phyloP scores from a whole-genome alignment of 306 rosid species.

The Quercus alba region DNA sequence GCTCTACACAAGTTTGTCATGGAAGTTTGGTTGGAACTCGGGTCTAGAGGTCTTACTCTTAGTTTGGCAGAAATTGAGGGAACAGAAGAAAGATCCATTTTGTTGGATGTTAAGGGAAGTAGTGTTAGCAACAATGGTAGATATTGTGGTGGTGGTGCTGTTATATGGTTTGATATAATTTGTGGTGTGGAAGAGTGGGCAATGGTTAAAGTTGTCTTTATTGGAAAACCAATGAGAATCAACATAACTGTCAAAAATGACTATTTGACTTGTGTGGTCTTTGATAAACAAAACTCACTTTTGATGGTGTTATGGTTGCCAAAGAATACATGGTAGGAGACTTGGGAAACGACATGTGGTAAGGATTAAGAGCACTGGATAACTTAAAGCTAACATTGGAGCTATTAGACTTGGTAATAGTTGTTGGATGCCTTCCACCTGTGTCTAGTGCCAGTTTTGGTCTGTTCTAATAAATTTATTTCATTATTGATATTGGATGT shows the following conservation, averaged over 20 bases:
- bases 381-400: background rate
- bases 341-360: background rate
- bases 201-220: background rate
- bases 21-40: slow-evolving; percentile 8
- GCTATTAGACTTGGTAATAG: background rate
- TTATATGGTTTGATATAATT: background rate
- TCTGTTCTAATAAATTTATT: background rate
- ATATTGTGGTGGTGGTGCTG: background rate
- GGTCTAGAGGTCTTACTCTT: background rate
- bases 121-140: background rate
- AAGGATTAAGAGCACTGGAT: slow-evolving; percentile 7
- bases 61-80: slow-evolving; percentile 3
- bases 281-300: background rate
- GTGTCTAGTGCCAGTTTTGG: background rate
- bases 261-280: background rate
- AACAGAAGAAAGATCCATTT: background rate
- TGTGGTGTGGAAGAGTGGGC: background rate
- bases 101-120: background rate
- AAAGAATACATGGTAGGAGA: background rate
- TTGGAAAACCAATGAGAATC: background rate
- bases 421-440: background rate
- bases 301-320: background rate
- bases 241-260: background rate
- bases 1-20: slow-evolving; percentile 8
- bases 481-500: background rate